Conservation (phyloP, 192 early-diverging fungal genomes). For the Kappamyces sp. region DNA sequence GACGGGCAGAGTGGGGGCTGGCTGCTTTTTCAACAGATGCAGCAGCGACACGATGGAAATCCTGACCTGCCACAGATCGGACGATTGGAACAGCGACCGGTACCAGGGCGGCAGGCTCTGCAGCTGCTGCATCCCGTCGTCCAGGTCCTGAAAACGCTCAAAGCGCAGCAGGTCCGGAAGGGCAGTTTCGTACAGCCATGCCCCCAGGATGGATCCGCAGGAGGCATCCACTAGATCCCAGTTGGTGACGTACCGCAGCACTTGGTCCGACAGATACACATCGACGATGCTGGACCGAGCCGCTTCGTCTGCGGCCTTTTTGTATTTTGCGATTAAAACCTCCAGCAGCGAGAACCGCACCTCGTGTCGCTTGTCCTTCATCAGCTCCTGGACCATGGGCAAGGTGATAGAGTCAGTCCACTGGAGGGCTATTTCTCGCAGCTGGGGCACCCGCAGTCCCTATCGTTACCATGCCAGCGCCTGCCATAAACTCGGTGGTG, state of each 20-base stretch:
- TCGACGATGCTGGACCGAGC: neutral
- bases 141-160: slow-evolving; percentile 1
- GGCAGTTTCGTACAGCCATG: neutral
- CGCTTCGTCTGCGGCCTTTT: neutral
- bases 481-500: too few relatives aligned
- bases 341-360: neutral
- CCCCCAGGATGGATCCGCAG: neutral
- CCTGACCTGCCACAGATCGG: slow-evolving; percentile 8
- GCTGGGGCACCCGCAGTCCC: slow-evolving; percentile 10
- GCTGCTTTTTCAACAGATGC: neutral
- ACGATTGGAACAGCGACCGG: neutral
- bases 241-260: slow-evolving; percentile 3
- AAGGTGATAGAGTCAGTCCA: neutral
- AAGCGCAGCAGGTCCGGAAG: neutral
- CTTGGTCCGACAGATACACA: neutral
- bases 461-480: too few relatives aligned
- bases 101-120: slow-evolving; percentile 12
- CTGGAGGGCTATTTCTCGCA: slow-evolving; percentile 3
- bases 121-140: neutral
- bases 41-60: slow-evolving; percentile 10
- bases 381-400: slow-evolving; percentile 2
- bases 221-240: slow-evolving; percentile 16
- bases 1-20: neutral
- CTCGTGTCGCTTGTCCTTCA: slow-evolving; percentile 6
- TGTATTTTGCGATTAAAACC: neutral